Conservation (phyloP, 176 grass and related monocot species). For the Avena sativa region DNA sequence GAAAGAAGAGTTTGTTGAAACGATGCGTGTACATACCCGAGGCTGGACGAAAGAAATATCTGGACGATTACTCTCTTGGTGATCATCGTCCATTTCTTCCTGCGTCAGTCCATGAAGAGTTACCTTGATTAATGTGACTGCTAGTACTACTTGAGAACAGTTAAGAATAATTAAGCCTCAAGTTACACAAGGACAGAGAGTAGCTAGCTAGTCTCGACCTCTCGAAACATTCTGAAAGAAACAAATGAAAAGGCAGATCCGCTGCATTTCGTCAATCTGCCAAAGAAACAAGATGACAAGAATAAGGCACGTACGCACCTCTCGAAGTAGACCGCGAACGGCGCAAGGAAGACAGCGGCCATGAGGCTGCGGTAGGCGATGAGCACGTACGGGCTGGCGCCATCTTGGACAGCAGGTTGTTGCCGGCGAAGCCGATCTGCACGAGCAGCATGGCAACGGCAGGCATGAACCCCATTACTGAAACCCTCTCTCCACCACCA, state of each 20-base stretch:
- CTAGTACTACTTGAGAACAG: background rate
- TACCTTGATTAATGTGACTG: background rate
- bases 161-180: background rate
- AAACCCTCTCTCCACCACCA: background rate
- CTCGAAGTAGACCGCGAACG: conserved; percentile 66
- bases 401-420: conserved; percentile 85
- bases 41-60: conserved; percentile 70
- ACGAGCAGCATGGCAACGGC: conserved; percentile 74
- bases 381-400: conserved; percentile 84
- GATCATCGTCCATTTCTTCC: conserved; percentile 48
- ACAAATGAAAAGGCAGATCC: too few relatives aligned
- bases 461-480: conserved; percentile 49
- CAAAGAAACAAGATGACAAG: background rate
- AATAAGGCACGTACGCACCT: conserved; percentile 38
- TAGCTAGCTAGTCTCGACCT: background rate
- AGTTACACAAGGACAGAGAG: background rate
- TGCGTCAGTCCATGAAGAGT: conserved; percentile 14
- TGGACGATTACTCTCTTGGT: conserved; percentile 64
- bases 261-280: background rate
- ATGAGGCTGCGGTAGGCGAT: conserved; percentile 91
- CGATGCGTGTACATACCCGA: conserved; percentile 52
- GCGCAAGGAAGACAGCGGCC: conserved; percentile 73
- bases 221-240: too few relatives aligned
- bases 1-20: background rate
- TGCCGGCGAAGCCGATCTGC: conserved; percentile 78